Evolutionary conservation across 2,329 filamentous ascomycete genomes (phyloP).

Genomic region (Myriosclerotinia duriaeana): DNA sequence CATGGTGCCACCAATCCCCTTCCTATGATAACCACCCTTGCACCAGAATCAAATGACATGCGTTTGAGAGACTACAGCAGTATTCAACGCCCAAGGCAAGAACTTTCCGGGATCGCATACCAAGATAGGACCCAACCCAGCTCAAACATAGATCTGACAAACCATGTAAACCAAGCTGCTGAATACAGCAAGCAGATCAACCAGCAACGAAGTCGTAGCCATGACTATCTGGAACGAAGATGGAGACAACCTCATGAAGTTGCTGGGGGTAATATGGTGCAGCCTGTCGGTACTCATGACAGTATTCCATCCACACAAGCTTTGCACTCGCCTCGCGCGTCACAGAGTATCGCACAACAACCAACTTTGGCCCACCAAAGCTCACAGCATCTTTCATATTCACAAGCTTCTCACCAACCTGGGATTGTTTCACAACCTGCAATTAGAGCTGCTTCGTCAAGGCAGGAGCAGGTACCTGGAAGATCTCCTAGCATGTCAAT

Average conservation of each 20-base stretch:
- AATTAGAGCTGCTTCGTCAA: constrained; percentile 66
- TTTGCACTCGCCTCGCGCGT: constrained; percentile 58
- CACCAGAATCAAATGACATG: constrained; percentile 74
- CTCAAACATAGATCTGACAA: constrained; percentile 73
- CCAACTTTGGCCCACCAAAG: constrained; percentile 48
- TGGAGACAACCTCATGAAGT: constrained; percentile 85
- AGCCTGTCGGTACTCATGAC: constrained; percentile 43
- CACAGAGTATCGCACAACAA: constrained; percentile 55
- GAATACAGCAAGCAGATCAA: constrained; percentile 87
- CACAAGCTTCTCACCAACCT: constrained; percentile 70
- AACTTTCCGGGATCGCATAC: constrained; percentile 83
- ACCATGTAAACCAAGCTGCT: constrained; percentile 82
- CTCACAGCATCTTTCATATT: constrained; percentile 56
- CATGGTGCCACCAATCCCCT: constrained; percentile 69
- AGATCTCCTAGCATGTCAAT: constrained; percentile 62
- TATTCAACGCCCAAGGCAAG: constrained; percentile 83
- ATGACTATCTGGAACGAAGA: constrained; percentile 74
- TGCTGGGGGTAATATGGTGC: constrained; percentile 50
- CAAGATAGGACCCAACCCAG: constrained; percentile 81
- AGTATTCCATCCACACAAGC: constrained; percentile 53
- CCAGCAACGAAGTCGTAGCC: constrained; percentile 74
- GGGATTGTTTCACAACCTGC: constrained; percentile 71
- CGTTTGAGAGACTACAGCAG: constrained; percentile 78
- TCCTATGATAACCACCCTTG: constrained; percentile 81
- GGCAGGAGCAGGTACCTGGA: constrained; percentile 58